These are phyloP conservation scores for Sporothrix pallida DNA, from an alignment of 2,329 filamentous ascomycete species.

Conservation along the genomic window DNA sequence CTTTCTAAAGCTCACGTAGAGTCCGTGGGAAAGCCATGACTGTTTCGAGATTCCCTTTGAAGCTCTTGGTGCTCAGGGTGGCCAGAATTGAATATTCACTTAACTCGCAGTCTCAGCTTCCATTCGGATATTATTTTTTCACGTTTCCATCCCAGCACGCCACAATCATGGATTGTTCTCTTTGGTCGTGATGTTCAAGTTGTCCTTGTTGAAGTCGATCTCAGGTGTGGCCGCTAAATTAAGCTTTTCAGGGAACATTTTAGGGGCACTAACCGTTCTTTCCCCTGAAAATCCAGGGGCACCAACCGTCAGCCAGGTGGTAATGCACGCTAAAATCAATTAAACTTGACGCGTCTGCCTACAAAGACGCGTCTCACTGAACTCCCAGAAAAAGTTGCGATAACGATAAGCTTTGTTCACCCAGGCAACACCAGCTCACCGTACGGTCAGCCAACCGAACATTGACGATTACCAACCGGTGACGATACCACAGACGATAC, in stretches of 20 bases:
- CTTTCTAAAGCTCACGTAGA: not conserved
- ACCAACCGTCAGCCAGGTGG: not conserved
- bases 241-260: not conserved
- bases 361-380: not conserved
- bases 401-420: not conserved
- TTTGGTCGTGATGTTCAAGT: no score
- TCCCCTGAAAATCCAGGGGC: conserved; percentile 12
- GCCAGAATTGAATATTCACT: no score
- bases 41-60: no score
- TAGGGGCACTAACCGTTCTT: not conserved
- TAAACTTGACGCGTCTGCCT: not conserved
- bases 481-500: not conserved
- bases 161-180: no score
- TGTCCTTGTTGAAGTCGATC: no score
- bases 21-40: no score
- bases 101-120: no score
- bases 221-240: not conserved
- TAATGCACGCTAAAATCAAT: conserved; percentile 21
- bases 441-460: not conserved
- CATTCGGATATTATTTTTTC: no score
- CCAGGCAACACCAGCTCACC: not conserved
- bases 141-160: no score
- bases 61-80: no score
- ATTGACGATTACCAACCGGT: not conserved
- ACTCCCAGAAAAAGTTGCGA: not conserved